These are phyloP conservation scores for Yamadazyma akitaensis DNA, from an alignment of 805 yeast genomes.

Conservation along the genomic window DNA sequence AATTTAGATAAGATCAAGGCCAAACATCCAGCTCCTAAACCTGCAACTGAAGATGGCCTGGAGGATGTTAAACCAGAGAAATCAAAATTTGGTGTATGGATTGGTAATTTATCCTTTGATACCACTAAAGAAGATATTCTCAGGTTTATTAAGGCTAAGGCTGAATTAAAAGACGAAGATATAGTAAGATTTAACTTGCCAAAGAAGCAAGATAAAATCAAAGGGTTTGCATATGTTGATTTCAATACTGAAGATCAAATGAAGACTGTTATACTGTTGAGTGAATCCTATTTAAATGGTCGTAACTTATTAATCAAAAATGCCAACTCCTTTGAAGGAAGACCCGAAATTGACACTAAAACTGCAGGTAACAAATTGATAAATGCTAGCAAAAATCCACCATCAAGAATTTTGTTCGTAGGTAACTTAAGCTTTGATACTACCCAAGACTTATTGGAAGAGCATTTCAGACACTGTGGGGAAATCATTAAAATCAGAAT, in stretches of 20 bases:
- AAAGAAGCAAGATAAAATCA: conserved; percentile 60
- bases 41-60: conserved; percentile 19
- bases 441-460: conserved; percentile 70
- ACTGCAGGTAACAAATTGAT: conserved; percentile 18
- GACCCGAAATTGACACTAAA: conserved; percentile 53
- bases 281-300: conserved; percentile 75
- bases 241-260: conserved; percentile 60
- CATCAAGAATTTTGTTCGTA: conserved; percentile 83
- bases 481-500: conserved; percentile 79
- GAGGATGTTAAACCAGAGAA: conserved; percentile 30
- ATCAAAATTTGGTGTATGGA: conserved; percentile 80
- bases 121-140: conserved; percentile 72
- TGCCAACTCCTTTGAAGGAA: conserved; percentile 78
- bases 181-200: conserved; percentile 81
- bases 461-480: conserved; percentile 89
- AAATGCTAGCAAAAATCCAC: conserved; percentile 69
- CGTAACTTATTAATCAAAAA: conserved; percentile 83
- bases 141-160: conserved; percentile 60
- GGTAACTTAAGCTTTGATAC: conserved; percentile 94
- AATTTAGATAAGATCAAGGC: conserved; percentile 53
- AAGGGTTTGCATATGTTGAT: conserved; percentile 92
- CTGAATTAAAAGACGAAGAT: conserved; percentile 45
- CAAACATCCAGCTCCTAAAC: conserved; percentile 38
- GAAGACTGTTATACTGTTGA: conserved; percentile 57
- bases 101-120: conserved; percentile 87